These are phyloP conservation scores for Aspergillus carlsbadensis DNA, from an alignment of 495 filamentous ascomycete genomes.

Conservation along the genomic window DNA sequence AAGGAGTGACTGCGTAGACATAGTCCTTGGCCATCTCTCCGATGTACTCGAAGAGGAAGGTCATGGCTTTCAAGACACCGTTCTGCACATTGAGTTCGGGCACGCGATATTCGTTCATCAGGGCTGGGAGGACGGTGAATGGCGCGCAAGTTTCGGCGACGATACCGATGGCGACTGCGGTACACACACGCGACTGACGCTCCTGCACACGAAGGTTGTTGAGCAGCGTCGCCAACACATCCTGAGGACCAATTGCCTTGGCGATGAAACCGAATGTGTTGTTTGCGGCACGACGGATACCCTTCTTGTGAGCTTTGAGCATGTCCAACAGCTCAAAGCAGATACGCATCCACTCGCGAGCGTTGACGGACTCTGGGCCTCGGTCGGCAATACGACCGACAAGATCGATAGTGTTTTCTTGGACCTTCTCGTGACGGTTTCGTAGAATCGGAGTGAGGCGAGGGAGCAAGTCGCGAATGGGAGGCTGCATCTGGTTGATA, in stretches of 20 bases:
- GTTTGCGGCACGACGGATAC: conserved; percentile 96
- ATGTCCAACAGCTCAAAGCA: conserved; percentile 99
- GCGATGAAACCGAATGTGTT: conserved; percentile 99
- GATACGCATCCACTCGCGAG: conserved; percentile 99
- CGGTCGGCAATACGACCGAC: conserved; percentile 98
- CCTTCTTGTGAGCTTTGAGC: conserved; percentile 99
- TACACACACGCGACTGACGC: conserved; percentile 96
- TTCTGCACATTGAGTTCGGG: conserved; percentile 99
- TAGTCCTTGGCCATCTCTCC: conserved; percentile 99
- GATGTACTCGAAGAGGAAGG: conserved; percentile 98
- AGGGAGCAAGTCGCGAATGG: conserved; percentile 95
- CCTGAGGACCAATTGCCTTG: conserved; percentile 97
- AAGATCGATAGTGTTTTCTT: conserved; percentile 99
- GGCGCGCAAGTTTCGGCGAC: conserved; percentile 99
- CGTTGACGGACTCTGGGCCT: conserved; percentile 92
- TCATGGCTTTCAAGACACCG: conserved; percentile 94
- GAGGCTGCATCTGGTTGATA: conserved; percentile 97
- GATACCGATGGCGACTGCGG: conserved; percentile 97
- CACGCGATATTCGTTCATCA: conserved; percentile 99
- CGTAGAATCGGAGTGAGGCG: conserved; percentile 94
- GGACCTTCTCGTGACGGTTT: conserved; percentile 99
- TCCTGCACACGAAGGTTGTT: conserved; percentile 98
- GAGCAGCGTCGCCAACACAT: conserved; percentile 92
- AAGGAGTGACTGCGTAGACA: conserved; percentile 95
- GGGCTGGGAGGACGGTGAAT: conserved; percentile 95